Evolutionary conservation across 495 filamentous ascomycete genomes (phyloP).

Genomic region (Staphylotrichum tortipilum): DNA sequence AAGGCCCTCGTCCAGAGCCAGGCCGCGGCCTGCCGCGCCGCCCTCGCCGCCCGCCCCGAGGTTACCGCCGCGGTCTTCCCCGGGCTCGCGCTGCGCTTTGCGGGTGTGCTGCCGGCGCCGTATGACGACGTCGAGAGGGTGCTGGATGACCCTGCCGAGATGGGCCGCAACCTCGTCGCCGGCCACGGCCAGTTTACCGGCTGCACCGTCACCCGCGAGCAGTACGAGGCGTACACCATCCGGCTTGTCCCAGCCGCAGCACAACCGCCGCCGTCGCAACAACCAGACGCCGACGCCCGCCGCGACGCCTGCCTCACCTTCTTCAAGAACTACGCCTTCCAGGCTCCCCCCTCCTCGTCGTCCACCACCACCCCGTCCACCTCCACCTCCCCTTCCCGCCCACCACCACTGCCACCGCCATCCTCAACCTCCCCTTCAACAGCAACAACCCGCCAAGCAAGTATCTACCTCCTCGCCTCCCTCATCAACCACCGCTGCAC

Average conservation of each 20-base stretch:
- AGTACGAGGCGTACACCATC: conserved; percentile 16
- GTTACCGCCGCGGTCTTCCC: conserved; percentile 12
- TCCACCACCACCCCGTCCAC: neutral
- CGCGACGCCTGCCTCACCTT: conserved; percentile 14
- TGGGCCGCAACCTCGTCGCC: conserved; percentile 15
- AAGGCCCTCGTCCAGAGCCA: conserved; percentile 4
- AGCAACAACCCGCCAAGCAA: conserved; percentile 7
- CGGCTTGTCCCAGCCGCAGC: no score
- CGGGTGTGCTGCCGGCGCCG: neutral
- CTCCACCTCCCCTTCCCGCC: neutral
- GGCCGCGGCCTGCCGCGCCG: conserved; percentile 5
- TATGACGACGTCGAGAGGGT: neutral
- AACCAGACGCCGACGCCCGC: conserved; percentile 4
- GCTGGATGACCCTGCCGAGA: neutral
- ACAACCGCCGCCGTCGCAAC: no score
- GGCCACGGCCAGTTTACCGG: conserved; percentile 12
- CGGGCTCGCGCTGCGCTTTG: conserved; percentile 6
- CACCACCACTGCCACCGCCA: neutral
- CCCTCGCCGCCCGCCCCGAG: neutral
- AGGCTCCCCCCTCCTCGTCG: neutral
- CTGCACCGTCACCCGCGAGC: conserved; percentile 6
- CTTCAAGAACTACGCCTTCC: conserved; percentile 25
- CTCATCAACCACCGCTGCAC: conserved; percentile 31
- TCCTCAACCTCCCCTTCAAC: neutral
- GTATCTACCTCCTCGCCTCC: conserved; percentile 24